phyloP scores from a whole-genome alignment of 208 protist species.

The Leishmania braziliensis region DNA sequence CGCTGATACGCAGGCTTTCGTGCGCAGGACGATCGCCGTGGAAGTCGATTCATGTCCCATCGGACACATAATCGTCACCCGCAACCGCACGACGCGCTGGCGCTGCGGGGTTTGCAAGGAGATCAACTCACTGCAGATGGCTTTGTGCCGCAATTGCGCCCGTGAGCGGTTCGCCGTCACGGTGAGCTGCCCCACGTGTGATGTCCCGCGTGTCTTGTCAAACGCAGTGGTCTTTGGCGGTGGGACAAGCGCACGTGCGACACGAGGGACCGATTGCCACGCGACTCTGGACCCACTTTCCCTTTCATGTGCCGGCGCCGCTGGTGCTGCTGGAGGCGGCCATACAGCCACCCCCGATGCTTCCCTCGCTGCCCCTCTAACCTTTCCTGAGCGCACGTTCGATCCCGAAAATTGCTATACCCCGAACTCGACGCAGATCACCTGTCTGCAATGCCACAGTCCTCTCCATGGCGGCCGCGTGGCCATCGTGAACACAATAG shows the following conservation, averaged over 20 bases:
- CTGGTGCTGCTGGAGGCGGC: background rate
- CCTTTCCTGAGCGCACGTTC: conserved; percentile 25
- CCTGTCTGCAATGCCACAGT: conserved; percentile 43
- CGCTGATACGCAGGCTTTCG: background rate
- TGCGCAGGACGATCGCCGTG: conserved; percentile 35
- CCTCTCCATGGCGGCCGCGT: conserved; percentile 59
- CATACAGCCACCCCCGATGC: background rate
- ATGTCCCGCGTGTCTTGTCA: conserved; percentile 23
- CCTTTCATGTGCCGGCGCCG: background rate
- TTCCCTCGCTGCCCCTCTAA: background rate
- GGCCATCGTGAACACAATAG: background rate
- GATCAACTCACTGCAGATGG: conserved; percentile 68
- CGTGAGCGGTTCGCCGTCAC: conserved; percentile 54
- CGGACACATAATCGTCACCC: conserved; percentile 57
- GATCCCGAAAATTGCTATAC: conserved; percentile 54
- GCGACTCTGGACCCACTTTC: background rate
- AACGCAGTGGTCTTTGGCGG: conserved; percentile 52
- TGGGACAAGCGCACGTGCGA: background rate
- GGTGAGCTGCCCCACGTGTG: conserved; percentile 52
- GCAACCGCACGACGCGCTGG: conserved; percentile 67
- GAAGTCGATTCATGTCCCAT: conserved; percentile 40
- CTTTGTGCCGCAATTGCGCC: conserved; percentile 52
- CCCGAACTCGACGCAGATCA: conserved; percentile 32
- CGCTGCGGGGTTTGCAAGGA: conserved; percentile 59
- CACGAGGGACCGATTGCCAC: background rate